Evolutionary conservation across 2,329 filamentous ascomycete species (phyloP), one percentile per base, ranked within the genome.

Genomic region (Penicillium rolfsii): DNA sequence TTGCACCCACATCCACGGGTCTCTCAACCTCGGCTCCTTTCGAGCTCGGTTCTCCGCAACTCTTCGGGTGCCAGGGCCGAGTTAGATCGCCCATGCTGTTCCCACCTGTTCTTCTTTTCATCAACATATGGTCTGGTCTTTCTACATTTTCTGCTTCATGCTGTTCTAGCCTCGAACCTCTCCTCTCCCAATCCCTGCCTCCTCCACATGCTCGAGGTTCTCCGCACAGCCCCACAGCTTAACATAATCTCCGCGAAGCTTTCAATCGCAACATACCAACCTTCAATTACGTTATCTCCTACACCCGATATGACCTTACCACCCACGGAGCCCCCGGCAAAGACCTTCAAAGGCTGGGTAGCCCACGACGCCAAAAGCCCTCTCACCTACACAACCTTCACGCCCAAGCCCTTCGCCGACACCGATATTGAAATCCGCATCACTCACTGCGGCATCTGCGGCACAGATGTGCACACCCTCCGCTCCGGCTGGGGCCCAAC

Each of bases 401-500:
- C 68, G 9, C 77, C 78, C 2, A 80, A 80, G 58, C 72, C 76
- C 11, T 80, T 77, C 60, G 81, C 85, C 22, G 85, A 88, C 68
- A 84, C 80, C n/a, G 87, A 90, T 63, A 78, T 90, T 57, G 87
- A 90, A 69, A 87, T 90, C 66, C 80, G 84, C 69, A 77, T 90
- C 64, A 84, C 85, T 3, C 86, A 89, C 77, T 89, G 86, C 69
- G 87, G 87, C 53, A 84, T 90, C 68, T 90, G 87, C 72, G 87
- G 86, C 61, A 83, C 84, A 8, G 87, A 89, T 62, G 62, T 88
- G 14, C 86, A 89, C 74, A 83, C 78, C 4, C 77, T 89, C 3
- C 79, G 82, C 40, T 84, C 83, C 1, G 86, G 76, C 66, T 80
- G 75, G 79, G 74, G 65, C 1, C 74, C 75, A 12, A 65, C 76